Conservation (phyloP, 2,329 filamentous ascomycete genomes). For the Whalleya microplaca region DNA sequence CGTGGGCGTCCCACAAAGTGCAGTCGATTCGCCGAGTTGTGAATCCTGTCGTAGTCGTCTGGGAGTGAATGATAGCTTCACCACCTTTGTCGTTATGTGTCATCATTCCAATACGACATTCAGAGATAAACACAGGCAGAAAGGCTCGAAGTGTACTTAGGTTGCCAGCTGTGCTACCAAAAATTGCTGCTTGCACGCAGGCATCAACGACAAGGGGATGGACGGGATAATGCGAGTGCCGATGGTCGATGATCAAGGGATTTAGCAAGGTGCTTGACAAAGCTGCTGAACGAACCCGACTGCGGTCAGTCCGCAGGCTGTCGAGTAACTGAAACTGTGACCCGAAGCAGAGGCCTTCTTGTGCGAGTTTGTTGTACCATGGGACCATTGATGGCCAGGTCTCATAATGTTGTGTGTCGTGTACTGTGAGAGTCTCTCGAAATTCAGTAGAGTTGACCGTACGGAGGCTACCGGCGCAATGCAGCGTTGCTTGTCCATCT, state of each 20-base stretch:
- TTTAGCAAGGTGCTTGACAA: too few species aligned
- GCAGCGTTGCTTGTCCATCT: slow-evolving; percentile 7
- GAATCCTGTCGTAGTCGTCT: too few species aligned
- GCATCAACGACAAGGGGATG: slow-evolving; percentile 28
- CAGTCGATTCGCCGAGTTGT: too few species aligned
- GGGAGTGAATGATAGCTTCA: too few species aligned
- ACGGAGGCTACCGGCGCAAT: slow-evolving; percentile 22
- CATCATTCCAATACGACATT: too few species aligned
- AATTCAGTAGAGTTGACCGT: not conserved
- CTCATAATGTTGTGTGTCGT: slow-evolving; percentile 1
- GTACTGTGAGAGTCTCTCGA: not conserved
- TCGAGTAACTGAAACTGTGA: slow-evolving; percentile 21
- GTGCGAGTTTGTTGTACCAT: slow-evolving; percentile 26
- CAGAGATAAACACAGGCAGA: too few species aligned
- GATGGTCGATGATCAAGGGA: not conserved
- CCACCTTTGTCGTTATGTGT: too few species aligned
- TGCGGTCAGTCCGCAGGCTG: slow-evolving; percentile 14
- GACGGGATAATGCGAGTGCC: slow-evolving; percentile 1
- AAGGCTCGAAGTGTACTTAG: too few species aligned
- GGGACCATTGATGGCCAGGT: not conserved
- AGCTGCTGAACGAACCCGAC: too few species aligned
- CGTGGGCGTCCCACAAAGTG: too few species aligned
- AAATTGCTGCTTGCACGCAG: slow-evolving; percentile 17
- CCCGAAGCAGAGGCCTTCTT: slow-evolving; percentile 26
- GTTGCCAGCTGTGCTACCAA: slow-evolving; percentile 12